Base-by-base conservation (phyloP, 305 asterid genomes). In the Ruellia speciosa region DNA sequence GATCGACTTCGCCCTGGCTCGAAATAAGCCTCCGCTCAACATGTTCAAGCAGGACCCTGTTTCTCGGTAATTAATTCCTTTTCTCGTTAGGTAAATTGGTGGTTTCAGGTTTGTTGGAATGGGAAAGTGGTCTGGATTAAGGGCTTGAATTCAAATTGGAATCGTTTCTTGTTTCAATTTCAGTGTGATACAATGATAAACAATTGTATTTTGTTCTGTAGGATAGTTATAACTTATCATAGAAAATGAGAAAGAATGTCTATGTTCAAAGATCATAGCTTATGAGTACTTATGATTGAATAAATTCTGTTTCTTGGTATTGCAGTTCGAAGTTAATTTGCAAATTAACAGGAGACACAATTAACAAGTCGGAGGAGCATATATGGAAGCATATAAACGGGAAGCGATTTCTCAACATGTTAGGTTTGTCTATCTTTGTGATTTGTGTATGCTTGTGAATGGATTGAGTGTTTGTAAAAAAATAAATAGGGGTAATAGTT, bases 361-460 rank as follows among this genome's bases (percentile, higher is more conserved):
- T 87, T 70, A 90, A 90, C 58, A 87, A 90, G 65, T 56, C 87
- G 7, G 96, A 90, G 80, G 93, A 87, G 81, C 98, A 90, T 63
- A 80, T 90, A 70, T 90, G 98, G 98, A 90, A 87, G 80, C 98
- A 85, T 68, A 87, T 90, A 45, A 90, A 69, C 8, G 98, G 98
- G 67, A 90, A 80, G 61, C 88, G 87, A 10, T 90, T 90, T 66
- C 92, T 90, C 63, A 81, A 69, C 70, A 69, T 77, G 87, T 74
- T 90, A 83, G 98, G 98, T 87, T 67, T 64, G 96, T 72, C 45
- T 19, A 15, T 13, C 35, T 19, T 59, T 45, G 40, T 51, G 28
- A 51, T 57, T 62, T 39, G 46, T 48, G 54, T 46, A 24, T 40
- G 52, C 14, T 7, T 53, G 17, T 53, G 61, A 41, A 34, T 34